Base-by-base conservation (phyloP, 805 yeast genomes). In the Pichia nanzhaoensis region DNA sequence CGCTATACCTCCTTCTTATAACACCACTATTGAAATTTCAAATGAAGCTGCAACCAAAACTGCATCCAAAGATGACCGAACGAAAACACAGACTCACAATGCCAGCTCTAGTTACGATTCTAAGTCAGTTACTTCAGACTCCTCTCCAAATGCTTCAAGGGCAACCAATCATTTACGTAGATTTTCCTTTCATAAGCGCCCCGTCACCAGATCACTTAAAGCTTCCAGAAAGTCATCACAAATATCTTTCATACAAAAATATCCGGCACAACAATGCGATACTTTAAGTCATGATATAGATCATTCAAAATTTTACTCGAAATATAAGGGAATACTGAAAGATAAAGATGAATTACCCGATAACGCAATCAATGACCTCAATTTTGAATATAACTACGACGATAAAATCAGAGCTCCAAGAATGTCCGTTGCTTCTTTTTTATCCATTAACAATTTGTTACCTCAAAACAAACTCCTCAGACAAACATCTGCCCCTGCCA, bases 361-460 rank as follows among this genome's bases (percentile, higher is more conserved):
- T 19, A 57, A 56, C 14, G 45, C 50, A n/a, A 39, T 54, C 24
- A 54, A 58, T 39, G 58, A 60, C 45, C 53, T 58, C 37, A 48
- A 50, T 12, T 61, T 54, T 47, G 63, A 61, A 37, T 59, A 69
- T 48, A 69, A 75, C 55, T 75, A 74, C 51, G 76, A 75, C 51
- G 78, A 75, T 48, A 75, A 74, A 52, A 76, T 75, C 40, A 57
- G 80, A 46, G 78, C 78, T 31, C 80, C 80, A 10, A 56, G 78
- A 41, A 71, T 74, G 75, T 65, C 70, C n/a, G 44, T 58, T 4
- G 59, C 53, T 12, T 55, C 66, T 36, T 45, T 60, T 2, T 39
- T 55, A n/a, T 39, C 41, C 22, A 53, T 51, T 37, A 52, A 37
- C 17, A 47, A 47, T 31, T 19, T n/a, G 6, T 24, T 24, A 19